Evolutionary conservation across 2,329 filamentous ascomycete species (phyloP), one percentile per base, ranked within the genome.

Genomic region (Fusarium staphyleae): DNA sequence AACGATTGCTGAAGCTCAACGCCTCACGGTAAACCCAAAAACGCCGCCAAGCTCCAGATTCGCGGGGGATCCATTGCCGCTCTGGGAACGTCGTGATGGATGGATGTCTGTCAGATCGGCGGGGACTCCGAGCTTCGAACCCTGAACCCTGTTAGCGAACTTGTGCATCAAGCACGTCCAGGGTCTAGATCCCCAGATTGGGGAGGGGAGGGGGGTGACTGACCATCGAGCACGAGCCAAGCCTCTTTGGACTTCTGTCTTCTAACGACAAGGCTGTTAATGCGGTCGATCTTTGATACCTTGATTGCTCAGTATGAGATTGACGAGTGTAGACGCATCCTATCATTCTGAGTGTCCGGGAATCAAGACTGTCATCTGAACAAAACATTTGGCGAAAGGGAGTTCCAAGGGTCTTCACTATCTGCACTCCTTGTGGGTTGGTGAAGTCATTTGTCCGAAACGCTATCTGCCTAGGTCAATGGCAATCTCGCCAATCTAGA

Each of bases 81-180:
- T 26, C 40, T 30, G 32, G 30, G 45, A 41, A 28, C 30, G 11
- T 30, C 12, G 28, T 13, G 28, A n/a, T 30, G 28, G 11, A 13
- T n/a, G 9, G 39, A 40, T 34, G 49, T 28, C 44, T 40, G 34
- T 46, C 28, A 53, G 60, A 66, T 63, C 57, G 55, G 60, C 47
- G 52, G 50, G 18, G 36, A 37, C 53, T 46, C 57, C 62, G 60
- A 65, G 35, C 24, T 39, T 32, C 6, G 46, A 64, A 52, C 62
- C 64, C 57, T 67, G 62, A 57, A 62, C 64, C 64, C 62, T 66
- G 63, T 53, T 60, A 52, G 49, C 18, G 36, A 42, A 36, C 52
- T 22, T 49, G 48, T 36, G 52, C 58, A 41, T 43, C 46, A 55
- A 59, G 52, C 52, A 45, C 58, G 48, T 53, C 34, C 39, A 46